Conservation (phyloP, 768 basidiomycete genomes). For the Neoboletus subvelutipes region DNA sequence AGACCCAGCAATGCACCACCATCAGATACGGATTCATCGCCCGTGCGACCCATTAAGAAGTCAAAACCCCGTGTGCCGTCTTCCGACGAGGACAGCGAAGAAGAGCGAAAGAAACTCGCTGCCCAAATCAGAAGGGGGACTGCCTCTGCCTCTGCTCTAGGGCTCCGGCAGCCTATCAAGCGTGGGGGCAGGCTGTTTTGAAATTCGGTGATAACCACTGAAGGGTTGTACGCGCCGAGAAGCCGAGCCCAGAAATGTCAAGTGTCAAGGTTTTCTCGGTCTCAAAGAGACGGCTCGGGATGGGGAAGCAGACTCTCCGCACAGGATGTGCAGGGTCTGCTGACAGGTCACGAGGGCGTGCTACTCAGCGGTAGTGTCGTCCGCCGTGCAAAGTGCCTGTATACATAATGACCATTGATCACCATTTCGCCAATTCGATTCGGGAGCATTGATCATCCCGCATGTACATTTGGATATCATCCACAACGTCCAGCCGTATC, state of each 20-base stretch:
- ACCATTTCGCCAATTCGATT: background rate
- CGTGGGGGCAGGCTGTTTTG: constrained; percentile 74
- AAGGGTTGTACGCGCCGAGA: background rate
- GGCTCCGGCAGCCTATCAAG: constrained; percentile 71
- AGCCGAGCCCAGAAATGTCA: background rate
- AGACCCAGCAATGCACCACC: constrained; percentile 24
- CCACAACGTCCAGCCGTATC: background rate
- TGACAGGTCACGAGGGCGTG: constrained; percentile 3
- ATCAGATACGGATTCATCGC: constrained; percentile 53
- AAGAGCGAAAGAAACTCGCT: constrained; percentile 44
- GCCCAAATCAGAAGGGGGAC: constrained; percentile 42
- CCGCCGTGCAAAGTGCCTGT: constrained; percentile 4
- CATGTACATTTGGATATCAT: background rate
- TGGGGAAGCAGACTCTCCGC: background rate
- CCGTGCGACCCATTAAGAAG: constrained; percentile 50
- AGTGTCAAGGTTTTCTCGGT: background rate
- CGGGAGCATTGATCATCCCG: background rate
- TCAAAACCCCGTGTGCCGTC: constrained; percentile 38
- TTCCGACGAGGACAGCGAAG: constrained; percentile 61
- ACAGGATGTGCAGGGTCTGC: constrained; percentile 12
- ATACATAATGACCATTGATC: background rate
- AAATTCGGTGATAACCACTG: constrained; percentile 20
- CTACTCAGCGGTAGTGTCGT: background rate
- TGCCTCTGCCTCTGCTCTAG: constrained; percentile 44
- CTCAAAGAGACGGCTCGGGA: background rate